Percentiles rank a stretch among this genome's conserved stretches.
Evolutionary conservation across 2,329 filamentous ascomycete genomes (phyloP).

Genomic region (Cladobotryum mycophilum): DNA sequence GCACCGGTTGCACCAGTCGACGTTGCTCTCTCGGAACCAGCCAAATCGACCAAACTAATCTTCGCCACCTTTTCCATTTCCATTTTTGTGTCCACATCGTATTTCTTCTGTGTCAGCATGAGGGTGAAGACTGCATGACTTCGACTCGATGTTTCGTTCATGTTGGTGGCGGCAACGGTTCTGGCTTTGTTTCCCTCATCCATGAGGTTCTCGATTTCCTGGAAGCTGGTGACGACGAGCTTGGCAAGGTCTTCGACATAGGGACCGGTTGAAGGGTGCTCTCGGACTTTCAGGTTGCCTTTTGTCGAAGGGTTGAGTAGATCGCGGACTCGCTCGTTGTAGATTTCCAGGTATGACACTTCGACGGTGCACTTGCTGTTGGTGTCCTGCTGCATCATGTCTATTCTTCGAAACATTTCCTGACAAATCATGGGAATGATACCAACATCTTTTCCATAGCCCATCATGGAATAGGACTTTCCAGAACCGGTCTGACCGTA

Average conservation of each 20-base stretch:
- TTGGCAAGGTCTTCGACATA: conserved; percentile 98
- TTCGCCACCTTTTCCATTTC: conserved; percentile 96
- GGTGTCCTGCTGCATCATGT: conserved; percentile 61
- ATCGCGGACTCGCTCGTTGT: conserved; percentile 96
- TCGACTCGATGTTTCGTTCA: conserved; percentile 98
- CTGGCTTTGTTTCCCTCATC: conserved; percentile 98
- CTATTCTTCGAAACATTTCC: conserved; percentile 92
- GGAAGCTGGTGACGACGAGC: conserved; percentile 84
- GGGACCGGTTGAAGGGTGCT: conserved; percentile 93
- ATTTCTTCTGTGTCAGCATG: conserved; percentile 88
- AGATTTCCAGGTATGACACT: conserved; percentile 98
- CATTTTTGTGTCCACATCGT: conserved; percentile 90
- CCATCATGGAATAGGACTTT: conserved; percentile 99
- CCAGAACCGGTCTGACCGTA: conserved; percentile 98
- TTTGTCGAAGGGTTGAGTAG: conserved; percentile 92
- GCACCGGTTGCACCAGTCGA: conserved; percentile 95
- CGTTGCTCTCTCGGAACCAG: conserved; percentile 93
- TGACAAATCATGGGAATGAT: conserved; percentile 97
- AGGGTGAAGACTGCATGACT: conserved; percentile 98
- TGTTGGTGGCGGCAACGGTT: conserved; percentile 97
- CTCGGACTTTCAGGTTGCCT: conserved; percentile 92
- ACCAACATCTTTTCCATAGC: conserved; percentile 90
- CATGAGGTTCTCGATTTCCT: conserved; percentile 96
- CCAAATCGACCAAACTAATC: conserved; percentile 95
- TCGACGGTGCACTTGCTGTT: conserved; percentile 86